These are phyloP conservation scores for Mariannaea elegans DNA, from an alignment of 2,329 filamentous ascomycete species.

Conservation along the genomic window DNA sequence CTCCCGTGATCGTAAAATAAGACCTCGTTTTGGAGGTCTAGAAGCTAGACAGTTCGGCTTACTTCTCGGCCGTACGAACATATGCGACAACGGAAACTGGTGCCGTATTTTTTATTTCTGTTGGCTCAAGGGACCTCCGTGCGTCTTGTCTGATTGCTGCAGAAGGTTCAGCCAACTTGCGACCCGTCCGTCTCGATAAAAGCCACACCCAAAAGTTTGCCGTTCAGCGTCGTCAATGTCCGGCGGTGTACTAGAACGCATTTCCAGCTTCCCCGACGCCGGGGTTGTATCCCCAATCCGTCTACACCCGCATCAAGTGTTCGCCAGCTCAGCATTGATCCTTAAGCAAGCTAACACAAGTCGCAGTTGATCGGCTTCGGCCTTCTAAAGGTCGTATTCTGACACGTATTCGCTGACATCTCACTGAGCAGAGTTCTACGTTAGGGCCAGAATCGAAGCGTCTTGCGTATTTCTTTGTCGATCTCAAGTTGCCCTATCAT, in stretches of 20 bases:
- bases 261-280: not conserved
- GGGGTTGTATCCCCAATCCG: conserved; percentile 10
- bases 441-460: not conserved
- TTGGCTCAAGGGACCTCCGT: not conserved
- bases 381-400: not conserved
- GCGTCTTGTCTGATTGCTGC: not conserved
- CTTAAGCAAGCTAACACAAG: not conserved
- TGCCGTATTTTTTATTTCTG: not conserved
- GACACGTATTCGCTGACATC: not conserved
- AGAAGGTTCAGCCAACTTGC: not conserved
- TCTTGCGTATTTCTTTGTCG: not conserved
- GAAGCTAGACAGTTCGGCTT: not conserved
- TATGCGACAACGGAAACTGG: not conserved
- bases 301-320: not conserved
- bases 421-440: not conserved
- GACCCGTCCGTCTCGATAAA: not conserved
- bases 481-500: conserved; percentile 7
- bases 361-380: not conserved
- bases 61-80: not conserved
- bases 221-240: not conserved
- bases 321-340: not conserved
- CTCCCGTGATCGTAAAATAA: no score
- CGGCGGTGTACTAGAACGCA: conserved; percentile 11
- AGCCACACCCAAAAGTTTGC: not conserved
- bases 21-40: no score